These are phyloP conservation scores for Talaromyces atroroseus DNA, from an alignment of 2,329 filamentous ascomycete genomes.

Conservation along the genomic window DNA sequence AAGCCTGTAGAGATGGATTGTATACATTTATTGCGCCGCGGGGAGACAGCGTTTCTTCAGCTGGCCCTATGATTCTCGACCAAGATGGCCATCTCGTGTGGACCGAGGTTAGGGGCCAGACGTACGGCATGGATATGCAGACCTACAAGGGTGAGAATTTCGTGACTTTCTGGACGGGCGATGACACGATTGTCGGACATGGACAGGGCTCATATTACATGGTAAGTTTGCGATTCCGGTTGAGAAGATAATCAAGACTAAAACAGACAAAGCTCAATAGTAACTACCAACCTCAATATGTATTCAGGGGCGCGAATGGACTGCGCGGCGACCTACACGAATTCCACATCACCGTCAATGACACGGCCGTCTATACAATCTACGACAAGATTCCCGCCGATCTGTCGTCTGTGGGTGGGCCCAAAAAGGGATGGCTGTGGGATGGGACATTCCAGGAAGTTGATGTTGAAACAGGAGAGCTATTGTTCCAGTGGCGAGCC, in stretches of 20 bases:
- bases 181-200: constrained; percentile 5
- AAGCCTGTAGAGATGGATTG: background rate
- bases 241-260: background rate
- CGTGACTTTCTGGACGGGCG: constrained; percentile 3
- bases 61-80: constrained; percentile 10
- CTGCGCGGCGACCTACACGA: constrained; percentile 38
- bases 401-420: constrained; percentile 33
- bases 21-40: constrained; percentile 4
- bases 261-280: constrained; percentile 1
- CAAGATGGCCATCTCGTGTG: constrained; percentile 9
- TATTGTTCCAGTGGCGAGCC: constrained; percentile 45
- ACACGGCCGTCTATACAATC: constrained; percentile 39
- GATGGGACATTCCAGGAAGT: constrained; percentile 44
- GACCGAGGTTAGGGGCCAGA: background rate
- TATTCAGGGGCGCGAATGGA: background rate
- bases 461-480: constrained; percentile 38
- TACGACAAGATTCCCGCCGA: constrained; percentile 38
- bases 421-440: constrained; percentile 33
- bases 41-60: background rate
- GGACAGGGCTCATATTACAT: constrained; percentile 8
- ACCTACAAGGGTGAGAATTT: constrained; percentile 6
- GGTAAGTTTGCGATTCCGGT: background rate
- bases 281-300: constrained; percentile 1
- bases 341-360: constrained; percentile 39
- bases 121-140: constrained; percentile 8